Evolutionary conservation across 164 flowering plant genomes (phyloP), one percentile per base, ranked within the genome.

Genomic region (Nymphaea colorata): DNA sequence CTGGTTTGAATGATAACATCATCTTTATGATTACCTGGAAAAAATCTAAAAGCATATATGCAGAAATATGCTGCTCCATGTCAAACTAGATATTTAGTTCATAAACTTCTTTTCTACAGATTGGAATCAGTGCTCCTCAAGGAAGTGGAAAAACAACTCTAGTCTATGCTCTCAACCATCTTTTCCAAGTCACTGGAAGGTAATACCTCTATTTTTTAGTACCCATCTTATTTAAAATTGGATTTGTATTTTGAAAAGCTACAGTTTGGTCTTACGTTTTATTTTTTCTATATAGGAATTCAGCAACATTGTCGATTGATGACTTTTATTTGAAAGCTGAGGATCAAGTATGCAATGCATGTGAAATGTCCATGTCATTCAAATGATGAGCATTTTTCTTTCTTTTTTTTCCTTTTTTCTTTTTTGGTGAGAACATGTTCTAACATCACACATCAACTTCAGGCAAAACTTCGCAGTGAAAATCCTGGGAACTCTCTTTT

Each of bases 111-210:
- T 17, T 17, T 61, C 7, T 80, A 76, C 85, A 94, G 99, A 90
- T 94, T 79, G 99, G 99, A 45, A 86, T 94, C 67, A 92, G 99
- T 80, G 99, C 99, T 25, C 99, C 99, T 66, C 99, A 94, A 82
- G 99, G 99, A 64, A 87, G 99, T 81, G 99, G 99, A 65, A 94
- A 94, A 83, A 92, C 99, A 17, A 91, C 99, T 16, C 94, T 94
- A 64, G 99, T 90, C 66, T 87, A 82, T 81, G 98, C 94, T 67
- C 80, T 94, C 62, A 85, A 86, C 62, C 84, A 82, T 78, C 94
- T 94, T 75, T 91, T 92, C 75, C 62, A 68, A 57, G 62, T 70
- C 8, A 83, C 80, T 47, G 87, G 92, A 77, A 87, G 96, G 99
- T 89, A 78, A 44, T 65, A 41, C 36, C 36, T 64, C 36, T 25